These are phyloP conservation scores for Solanum dulcamara DNA, from an alignment of 257 asterid species.

Conservation along the genomic window DNA sequence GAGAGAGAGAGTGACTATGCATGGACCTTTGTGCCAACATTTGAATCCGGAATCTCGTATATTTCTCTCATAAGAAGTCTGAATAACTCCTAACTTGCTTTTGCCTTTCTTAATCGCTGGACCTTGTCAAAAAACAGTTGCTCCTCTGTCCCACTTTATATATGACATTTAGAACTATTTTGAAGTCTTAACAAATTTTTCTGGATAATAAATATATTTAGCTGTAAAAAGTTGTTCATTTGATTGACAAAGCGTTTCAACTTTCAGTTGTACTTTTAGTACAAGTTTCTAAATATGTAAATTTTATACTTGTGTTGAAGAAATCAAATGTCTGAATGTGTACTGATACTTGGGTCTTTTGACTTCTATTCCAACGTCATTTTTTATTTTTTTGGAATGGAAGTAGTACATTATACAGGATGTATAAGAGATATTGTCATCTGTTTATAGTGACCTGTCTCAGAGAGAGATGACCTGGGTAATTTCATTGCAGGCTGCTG, in stretches of 20 bases:
- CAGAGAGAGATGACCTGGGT: not conserved
- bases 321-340: not conserved
- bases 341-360: not conserved
- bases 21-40: not conserved
- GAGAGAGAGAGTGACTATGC: not conserved
- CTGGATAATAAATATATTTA: not conserved
- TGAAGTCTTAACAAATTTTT: not conserved
- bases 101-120: not conserved
- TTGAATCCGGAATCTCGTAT: not conserved
- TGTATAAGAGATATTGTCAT: not conserved
- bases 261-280: not conserved
- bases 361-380: not conserved
- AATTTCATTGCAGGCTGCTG: conserved; percentile 70
- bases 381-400: not conserved
- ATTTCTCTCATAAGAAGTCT: not conserved
- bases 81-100: not conserved
- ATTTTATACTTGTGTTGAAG: not conserved
- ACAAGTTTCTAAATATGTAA: not conserved
- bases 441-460: not conserved
- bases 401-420: not conserved
- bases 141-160: not conserved
- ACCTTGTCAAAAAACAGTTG: not conserved
- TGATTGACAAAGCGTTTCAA: not conserved
- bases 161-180: not conserved
- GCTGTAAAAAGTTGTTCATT: not conserved